These are phyloP conservation scores for Phaeodactylum tricornutum DNA, from an alignment of 108 stramenopile species.

Conservation along the genomic window DNA sequence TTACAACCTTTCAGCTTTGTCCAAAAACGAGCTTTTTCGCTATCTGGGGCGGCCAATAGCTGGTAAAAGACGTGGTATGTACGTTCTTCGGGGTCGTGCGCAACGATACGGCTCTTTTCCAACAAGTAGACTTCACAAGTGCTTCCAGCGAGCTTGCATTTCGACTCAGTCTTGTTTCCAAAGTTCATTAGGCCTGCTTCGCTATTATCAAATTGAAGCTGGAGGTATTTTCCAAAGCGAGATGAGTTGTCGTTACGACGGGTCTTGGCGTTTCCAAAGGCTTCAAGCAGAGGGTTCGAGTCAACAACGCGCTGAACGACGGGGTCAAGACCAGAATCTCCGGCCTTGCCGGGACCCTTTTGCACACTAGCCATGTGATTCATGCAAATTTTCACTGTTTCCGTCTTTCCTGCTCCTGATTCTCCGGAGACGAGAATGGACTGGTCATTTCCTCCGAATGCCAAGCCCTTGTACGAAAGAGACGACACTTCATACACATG, in stretches of 20 bases:
- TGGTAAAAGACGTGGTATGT: slow-evolving; percentile 99
- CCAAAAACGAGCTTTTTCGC: slow-evolving; percentile 58
- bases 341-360: background rate
- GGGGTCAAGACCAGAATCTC: background rate
- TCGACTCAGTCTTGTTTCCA: slow-evolving; percentile 31
- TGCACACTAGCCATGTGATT: slow-evolving; percentile 72
- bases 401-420: slow-evolving; percentile 79
- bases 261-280: slow-evolving; percentile 83
- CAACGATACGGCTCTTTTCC: slow-evolving; percentile 93
- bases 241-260: slow-evolving; percentile 67
- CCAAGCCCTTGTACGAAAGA: slow-evolving; percentile 44
- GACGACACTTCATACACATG: slow-evolving; percentile 60
- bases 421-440: slow-evolving; percentile 86
- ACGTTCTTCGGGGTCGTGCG: slow-evolving; percentile 83
- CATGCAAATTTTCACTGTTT: slow-evolving; percentile 84
- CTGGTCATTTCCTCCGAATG: slow-evolving; percentile 39
- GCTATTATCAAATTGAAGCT: slow-evolving; percentile 57
- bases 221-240: slow-evolving; percentile 79
- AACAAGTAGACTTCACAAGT: slow-evolving; percentile 85
- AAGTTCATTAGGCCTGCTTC: slow-evolving; percentile 34
- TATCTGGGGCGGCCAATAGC: slow-evolving; percentile 67
- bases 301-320: slow-evolving; percentile 58
- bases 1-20: slow-evolving; percentile 49
- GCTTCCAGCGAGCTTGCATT: slow-evolving; percentile 61
- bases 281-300: slow-evolving; percentile 77